Evolutionary conservation across 1,139 yeast genomes (phyloP).

Genomic region (Yamadazyma atlantica): DNA sequence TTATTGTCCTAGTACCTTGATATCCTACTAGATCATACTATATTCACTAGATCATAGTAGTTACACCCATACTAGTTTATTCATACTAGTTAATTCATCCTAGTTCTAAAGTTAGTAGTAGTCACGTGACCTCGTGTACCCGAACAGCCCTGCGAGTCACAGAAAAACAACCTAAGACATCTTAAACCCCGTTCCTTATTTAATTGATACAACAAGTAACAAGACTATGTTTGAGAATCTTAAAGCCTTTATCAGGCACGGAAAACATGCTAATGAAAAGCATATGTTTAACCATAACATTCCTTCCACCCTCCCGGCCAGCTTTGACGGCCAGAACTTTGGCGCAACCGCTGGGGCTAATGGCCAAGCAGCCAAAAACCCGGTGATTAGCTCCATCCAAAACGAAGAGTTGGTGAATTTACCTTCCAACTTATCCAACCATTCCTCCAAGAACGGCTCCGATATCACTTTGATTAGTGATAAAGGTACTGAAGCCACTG

Average conservation of each 20-base stretch:
- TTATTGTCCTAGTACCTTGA: too few species aligned
- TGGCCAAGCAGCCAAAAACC: not conserved
- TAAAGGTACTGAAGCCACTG: constrained; percentile 1
- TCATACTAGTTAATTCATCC: too few species aligned
- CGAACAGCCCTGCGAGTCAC: too few species aligned
- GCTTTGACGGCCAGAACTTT: constrained; percentile 1
- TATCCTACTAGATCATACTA: too few species aligned
- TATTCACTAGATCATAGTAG: too few species aligned
- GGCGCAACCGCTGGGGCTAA: not conserved
- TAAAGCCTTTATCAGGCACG: constrained; percentile 81
- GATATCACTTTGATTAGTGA: constrained; percentile 8
- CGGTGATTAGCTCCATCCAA: not conserved
- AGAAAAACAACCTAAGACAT: not conserved
- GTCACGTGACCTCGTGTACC: too few species aligned
- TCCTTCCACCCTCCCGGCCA: not conserved
- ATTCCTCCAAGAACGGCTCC: constrained; percentile 4
- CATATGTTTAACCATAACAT: constrained; percentile 13
- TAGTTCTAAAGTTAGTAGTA: too few species aligned
- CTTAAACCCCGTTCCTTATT: too few species aligned
- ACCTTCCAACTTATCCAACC: constrained; percentile 5
- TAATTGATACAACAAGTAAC: too few species aligned
- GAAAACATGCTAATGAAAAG: constrained; percentile 64
- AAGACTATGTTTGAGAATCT: constrained; percentile 54
- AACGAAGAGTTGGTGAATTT: constrained; percentile 8
- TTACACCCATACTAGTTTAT: too few species aligned